Conservation (phyloP, 495 filamentous ascomycete species). For the Parathielavia hyrcaniae region DNA sequence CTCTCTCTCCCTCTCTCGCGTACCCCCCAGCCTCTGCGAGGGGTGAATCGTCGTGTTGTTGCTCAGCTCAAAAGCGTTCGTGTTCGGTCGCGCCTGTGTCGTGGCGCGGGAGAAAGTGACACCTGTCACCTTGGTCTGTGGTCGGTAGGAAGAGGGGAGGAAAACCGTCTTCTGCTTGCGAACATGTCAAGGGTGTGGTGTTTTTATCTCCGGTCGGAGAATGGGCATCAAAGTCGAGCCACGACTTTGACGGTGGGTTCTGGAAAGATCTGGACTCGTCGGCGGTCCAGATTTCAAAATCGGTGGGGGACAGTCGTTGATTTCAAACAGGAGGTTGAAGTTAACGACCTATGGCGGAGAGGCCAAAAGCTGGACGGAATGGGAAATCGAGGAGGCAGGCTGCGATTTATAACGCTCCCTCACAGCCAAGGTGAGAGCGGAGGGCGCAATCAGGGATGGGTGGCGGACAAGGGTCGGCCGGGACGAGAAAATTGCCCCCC, state of each 20-base stretch:
- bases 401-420: conserved; percentile 17
- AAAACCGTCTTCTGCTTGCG: conserved; percentile 44
- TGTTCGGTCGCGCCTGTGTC: conserved; percentile 40
- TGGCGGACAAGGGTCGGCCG: conserved; percentile 5
- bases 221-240: conserved; percentile 31
- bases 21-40: conserved; percentile 23
- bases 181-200: conserved; percentile 46
- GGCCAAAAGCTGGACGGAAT: conserved; percentile 24
- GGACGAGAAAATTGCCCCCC: conserved; percentile 8
- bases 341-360: conserved; percentile 18
- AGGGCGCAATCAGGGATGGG: conserved; percentile 15
- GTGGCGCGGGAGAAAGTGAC: conserved; percentile 45
- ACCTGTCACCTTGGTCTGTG: conserved; percentile 52
- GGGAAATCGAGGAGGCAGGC: conserved; percentile 19
- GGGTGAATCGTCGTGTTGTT: conserved; percentile 23
- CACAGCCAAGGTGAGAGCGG: conserved; percentile 16
- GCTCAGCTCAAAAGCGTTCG: conserved; percentile 13
- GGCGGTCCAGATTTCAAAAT: conserved; percentile 23
- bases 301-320: conserved; percentile 22
- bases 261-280: conserved; percentile 30
- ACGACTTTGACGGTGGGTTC: conserved; percentile 28
- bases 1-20: conserved; percentile 7
- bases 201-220: conserved; percentile 31
- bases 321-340: neutral
- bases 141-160: conserved; percentile 49